Base-by-base conservation (phyloP, 78 protist genomes). In the Abeoforma whisleri region DNA sequence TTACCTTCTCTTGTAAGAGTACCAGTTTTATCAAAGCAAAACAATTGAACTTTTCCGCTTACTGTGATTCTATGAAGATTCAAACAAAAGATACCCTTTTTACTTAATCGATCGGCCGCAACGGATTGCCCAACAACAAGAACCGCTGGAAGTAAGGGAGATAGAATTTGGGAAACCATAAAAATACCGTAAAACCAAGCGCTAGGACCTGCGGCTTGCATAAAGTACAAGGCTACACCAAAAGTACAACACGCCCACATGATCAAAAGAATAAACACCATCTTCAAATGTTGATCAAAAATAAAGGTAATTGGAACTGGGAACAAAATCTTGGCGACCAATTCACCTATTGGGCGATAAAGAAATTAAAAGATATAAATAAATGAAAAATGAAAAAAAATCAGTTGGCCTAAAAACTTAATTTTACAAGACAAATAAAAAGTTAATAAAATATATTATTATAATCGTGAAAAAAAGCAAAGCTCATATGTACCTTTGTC, bases 21-120 rank as follows among this genome's bases (percentile, higher is more conserved):
- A 25, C 98, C 98, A 16, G 98, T 96, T 85, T 94, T 96, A 84
- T 93, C 96, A 40, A 94, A 94, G 57, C 91, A 88, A 62, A 91
- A 86, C 34, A 89, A 75, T 31, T 83, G 70, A 35, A 92, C 34
- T 69, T 92, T 87, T 37, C 96, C 97, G 72, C 88, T 80, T 57
- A 90, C 91, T 36, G 85, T 25, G 0, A 81, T 81, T 30, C 85
- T 33, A 30, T 48, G 36, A 37, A 81, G 70, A 37, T 81, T 48
- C 22, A 38, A 33, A 19, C 85, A 81, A 38, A 33, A 81, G 85
- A 81, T 62, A 72, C 85, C 69, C 68, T 30, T n/a, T 72, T 81
- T 30, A 38, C 33, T 38, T 28, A 81, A 62, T 62, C 85, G 57
- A 69, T 33, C 19, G 19, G 85, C 85, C 2, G 85, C 85, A 12